These are phyloP conservation scores for Chytriomyces confervae DNA, from an alignment of 192 early-diverging fungal species.

Conservation along the genomic window DNA sequence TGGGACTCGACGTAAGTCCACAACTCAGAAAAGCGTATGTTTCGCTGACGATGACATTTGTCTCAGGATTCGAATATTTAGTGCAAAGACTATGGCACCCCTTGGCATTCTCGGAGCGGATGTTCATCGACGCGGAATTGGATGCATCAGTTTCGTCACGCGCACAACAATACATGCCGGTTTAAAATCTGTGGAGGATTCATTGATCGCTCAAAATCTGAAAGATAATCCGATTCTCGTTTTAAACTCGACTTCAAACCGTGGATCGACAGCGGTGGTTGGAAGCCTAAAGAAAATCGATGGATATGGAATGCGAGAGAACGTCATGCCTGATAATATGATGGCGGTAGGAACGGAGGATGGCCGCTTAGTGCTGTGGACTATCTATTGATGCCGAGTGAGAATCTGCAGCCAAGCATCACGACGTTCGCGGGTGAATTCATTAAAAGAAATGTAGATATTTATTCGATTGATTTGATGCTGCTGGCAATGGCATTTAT, in stretches of 20 bases:
- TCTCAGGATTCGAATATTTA: slow-evolving; percentile 15
- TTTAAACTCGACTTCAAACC: neutral
- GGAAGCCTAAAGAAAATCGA: neutral
- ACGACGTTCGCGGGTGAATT: too few species aligned
- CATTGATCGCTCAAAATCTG: neutral
- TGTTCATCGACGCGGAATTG: slow-evolving; percentile 21
- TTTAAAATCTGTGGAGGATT: neutral
- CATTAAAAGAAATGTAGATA: too few species aligned
- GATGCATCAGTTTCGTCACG: slow-evolving; percentile 10
- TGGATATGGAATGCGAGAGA: slow-evolving; percentile 13
- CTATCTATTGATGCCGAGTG: slow-evolving; percentile 1
- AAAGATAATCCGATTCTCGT: neutral
- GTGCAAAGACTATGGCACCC: slow-evolving; percentile 3
- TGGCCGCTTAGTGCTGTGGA: slow-evolving; percentile 18
- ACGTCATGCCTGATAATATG: slow-evolving; percentile 25
- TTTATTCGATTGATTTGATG: too few species aligned
- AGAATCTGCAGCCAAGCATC: too few species aligned
- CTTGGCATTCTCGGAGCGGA: slow-evolving; percentile 23
- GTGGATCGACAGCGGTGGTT: neutral
- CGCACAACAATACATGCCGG: neutral
- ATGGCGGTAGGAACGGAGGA: slow-evolving; percentile 25
- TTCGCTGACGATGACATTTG: neutral
- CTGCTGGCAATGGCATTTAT: too few species aligned
- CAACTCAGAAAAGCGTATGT: neutral
- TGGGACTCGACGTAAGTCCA: slow-evolving; percentile 26